Base-by-base conservation (phyloP, 2,329 filamentous ascomycete genomes). In the Hortaea werneckii region DNA sequence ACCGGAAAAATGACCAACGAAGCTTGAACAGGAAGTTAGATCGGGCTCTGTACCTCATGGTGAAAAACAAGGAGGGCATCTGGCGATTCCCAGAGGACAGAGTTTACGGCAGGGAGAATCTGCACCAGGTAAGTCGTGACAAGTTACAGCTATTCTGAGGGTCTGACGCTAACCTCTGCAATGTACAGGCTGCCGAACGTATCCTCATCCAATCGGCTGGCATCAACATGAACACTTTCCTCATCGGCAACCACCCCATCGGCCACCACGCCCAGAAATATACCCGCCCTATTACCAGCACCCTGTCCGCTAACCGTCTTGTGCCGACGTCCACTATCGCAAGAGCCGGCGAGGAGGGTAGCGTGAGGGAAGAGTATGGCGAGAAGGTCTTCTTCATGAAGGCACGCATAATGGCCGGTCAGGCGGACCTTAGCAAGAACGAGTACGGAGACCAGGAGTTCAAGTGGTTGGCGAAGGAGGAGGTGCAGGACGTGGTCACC, bases 141-240 rank as follows among this genome's bases (percentile, higher is more conserved):
- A 51, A 26, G 4, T 12, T 35, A 29, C 20, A 20, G 20, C 20
- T 20, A 20, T 20, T 20, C 26, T 44, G 11, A 11, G 20, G 5
- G 39, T 20, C 20, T 20, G 20, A 20, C 10, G 27, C 26, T 46
- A 20, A 20, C 4, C 20, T 20, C 20, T 20, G 20, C 20, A 20
- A 20, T 20, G 20, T 20, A 41, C 57, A 98, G 92, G 82, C 86
- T 39, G 88, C 90, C 34, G 79, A 87, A 62, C 79, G 88, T 49
- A 80, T 88, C 45, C 74, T 96, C 26, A 74, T 82, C 43, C 76
- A 86, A 58, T 74, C 87, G 3, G 88, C 83, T 7, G 92, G 92
- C 48, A 70, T 85, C 50, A 94, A 98, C 75, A 96, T 98, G 89
- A 96, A 96, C 73, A 95, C 88, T 45, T 98, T 92, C 89, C 79